Percentiles rank a stretch among this genome's conserved stretches.
Evolutionary conservation across 1,139 yeast species (phyloP).

Genomic region (Candida smagusa): DNA sequence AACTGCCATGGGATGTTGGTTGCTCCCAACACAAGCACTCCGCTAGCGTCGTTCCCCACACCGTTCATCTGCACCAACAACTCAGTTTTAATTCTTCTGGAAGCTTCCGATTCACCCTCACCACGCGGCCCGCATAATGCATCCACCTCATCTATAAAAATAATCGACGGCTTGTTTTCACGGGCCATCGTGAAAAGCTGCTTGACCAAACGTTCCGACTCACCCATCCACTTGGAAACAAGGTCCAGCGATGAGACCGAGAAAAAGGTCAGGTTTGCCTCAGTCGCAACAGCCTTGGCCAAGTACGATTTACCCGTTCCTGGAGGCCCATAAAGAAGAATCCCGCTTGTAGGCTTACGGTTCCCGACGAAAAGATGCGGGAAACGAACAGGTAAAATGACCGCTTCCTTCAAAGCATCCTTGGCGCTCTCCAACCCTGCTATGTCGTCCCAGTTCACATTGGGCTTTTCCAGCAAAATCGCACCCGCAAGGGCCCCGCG

Average conservation of each 20-base stretch:
- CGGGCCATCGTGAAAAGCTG: slow-evolving; percentile 95
- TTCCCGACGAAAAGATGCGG: slow-evolving; percentile 95
- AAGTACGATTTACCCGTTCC: slow-evolving; percentile 98
- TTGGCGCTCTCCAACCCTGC: slow-evolving; percentile 96
- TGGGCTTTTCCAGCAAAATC: slow-evolving; percentile 86
- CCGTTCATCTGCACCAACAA: slow-evolving; percentile 98
- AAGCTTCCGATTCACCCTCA: slow-evolving; percentile 96
- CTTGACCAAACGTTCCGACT: slow-evolving; percentile 89
- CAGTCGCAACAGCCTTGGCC: slow-evolving; percentile 98
- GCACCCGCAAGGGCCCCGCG: slow-evolving; percentile 93
- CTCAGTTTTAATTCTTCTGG: slow-evolving; percentile 94
- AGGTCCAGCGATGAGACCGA: slow-evolving; percentile 92
- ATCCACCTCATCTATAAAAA: slow-evolving; percentile 96
- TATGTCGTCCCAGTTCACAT: slow-evolving; percentile 91
- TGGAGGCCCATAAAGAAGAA: slow-evolving; percentile 93
- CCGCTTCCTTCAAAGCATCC: slow-evolving; percentile 96
- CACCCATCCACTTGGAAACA: slow-evolving; percentile 99
- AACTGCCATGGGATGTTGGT: slow-evolving; percentile 99
- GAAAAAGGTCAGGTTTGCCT: slow-evolving; percentile 93
- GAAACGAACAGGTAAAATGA: slow-evolving; percentile 87
- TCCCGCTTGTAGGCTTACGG: slow-evolving; percentile 91
- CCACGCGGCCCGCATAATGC: slow-evolving; percentile 98
- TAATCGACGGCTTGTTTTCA: slow-evolving; percentile 91
- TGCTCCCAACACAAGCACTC: slow-evolving; percentile 94
- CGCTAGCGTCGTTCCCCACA: slow-evolving; percentile 91